Conservation (phyloP, 768 basidiomycete species). For the Psilocybe subaeruginosa region DNA sequence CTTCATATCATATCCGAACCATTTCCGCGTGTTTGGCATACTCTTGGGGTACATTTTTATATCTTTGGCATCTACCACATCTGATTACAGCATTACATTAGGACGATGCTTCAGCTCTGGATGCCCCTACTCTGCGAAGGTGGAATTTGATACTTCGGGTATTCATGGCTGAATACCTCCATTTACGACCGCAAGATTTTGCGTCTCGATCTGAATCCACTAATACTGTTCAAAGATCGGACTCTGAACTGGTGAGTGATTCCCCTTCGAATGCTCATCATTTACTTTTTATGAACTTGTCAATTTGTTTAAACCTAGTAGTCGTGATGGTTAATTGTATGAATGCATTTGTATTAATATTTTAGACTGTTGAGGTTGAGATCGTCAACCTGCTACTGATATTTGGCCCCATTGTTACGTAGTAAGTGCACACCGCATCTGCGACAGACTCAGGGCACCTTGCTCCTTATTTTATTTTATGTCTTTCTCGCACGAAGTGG, state of each 20-base stretch:
- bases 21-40: slow-evolving; percentile 93
- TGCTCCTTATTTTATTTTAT: no score
- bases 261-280: not conserved
- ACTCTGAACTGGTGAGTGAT: slow-evolving; percentile 47
- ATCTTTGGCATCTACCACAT: not conserved
- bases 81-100: slow-evolving; percentile 28
- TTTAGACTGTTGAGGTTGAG: not conserved
- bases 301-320: slow-evolving; percentile 17
- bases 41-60: slow-evolving; percentile 56
- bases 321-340: slow-evolving; percentile 3
- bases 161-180: slow-evolving; percentile 89
- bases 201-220: slow-evolving; percentile 28
- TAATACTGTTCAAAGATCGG: slow-evolving; percentile 34
- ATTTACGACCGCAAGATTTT: slow-evolving; percentile 55
- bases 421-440: no score
- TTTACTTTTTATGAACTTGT: not conserved
- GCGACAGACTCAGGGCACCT: no score
- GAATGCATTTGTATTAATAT: slow-evolving; percentile 6
- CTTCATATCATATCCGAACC: slow-evolving; percentile 89
- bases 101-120: slow-evolving; percentile 90
- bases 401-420: no score
- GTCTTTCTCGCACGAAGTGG: no score
- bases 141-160: slow-evolving; percentile 91
- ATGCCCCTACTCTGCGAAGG: slow-evolving; percentile 81
- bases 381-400: no score